These are phyloP conservation scores for Pleurotus cornucopiae DNA, from an alignment of 768 basidiomycete genomes.

Conservation along the genomic window DNA sequence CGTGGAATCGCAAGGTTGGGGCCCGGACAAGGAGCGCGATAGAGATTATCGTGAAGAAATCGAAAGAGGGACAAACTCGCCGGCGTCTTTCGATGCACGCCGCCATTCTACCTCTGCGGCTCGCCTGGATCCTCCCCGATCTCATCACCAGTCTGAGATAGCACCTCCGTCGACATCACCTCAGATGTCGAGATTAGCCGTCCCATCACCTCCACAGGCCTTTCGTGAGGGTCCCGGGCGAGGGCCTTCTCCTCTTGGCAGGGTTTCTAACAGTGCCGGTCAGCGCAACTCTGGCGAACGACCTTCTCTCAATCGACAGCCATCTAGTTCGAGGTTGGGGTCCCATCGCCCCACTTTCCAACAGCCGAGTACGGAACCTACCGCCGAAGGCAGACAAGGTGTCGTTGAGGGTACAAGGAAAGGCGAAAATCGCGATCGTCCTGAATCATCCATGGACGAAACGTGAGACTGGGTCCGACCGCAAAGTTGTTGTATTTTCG, in stretches of 20 bases:
- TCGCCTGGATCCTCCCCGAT: conserved; percentile 41
- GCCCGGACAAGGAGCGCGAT: conserved; percentile 29
- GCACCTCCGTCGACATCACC: conserved; percentile 20
- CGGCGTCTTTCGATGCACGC: conserved; percentile 45
- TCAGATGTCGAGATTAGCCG: conserved; percentile 19
- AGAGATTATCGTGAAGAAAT: conserved; percentile 31
- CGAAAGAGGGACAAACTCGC: conserved; percentile 39
- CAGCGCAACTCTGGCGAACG: conserved; percentile 17
- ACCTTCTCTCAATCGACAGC: conserved; percentile 20
- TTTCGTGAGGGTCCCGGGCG: conserved; percentile 26
- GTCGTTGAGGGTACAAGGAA: conserved; percentile 5
- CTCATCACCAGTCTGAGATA: conserved; percentile 13
- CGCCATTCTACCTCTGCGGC: conserved; percentile 46
- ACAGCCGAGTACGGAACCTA: conserved; percentile 9
- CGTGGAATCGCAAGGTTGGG: conserved; percentile 37
- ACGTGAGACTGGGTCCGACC: conserved; percentile 8
- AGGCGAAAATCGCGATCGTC: conserved; percentile 17
- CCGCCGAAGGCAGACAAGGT: neutral
- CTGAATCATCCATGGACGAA: conserved; percentile 15
- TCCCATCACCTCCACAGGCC: conserved; percentile 29
- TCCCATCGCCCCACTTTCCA: conserved; percentile 5
- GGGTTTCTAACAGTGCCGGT: neutral
- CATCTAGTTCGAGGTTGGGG: conserved; percentile 14
- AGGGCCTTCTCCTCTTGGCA: conserved; percentile 6
- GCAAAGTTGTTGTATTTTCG: conserved; percentile 4